A percentile compares a stretch with the other conserved stretches of the same genome.
Conservation (phyloP, 768 basidiomycete genomes). For the Psilocybe sp. region DNA sequence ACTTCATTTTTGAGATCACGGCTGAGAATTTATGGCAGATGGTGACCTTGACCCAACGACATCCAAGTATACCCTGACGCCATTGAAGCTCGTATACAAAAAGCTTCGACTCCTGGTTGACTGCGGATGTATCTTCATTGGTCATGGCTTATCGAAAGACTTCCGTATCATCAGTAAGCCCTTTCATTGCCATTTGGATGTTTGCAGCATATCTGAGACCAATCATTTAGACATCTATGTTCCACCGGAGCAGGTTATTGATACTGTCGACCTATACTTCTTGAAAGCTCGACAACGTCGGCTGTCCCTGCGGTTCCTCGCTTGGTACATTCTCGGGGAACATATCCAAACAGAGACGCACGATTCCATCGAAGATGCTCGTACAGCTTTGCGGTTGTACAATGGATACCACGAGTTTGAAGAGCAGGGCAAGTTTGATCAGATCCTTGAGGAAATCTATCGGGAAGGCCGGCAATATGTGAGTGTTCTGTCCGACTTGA, state of each 20-base stretch:
- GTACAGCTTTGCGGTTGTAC: constrained; percentile 81
- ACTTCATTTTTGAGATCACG: not conserved
- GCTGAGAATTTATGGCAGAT: constrained; percentile 43
- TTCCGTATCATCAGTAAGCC: constrained; percentile 95
- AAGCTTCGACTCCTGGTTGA: constrained; percentile 93
- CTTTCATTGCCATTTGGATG: not conserved
- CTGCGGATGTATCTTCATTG: constrained; percentile 93
- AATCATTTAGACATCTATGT: constrained; percentile 80
- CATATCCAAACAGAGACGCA: constrained; percentile 93
- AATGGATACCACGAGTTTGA: constrained; percentile 79
- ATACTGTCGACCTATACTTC: constrained; percentile 97
- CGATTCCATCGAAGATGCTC: constrained; percentile 98
- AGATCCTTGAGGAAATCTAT: constrained; percentile 84
- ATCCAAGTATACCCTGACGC: constrained; percentile 87
- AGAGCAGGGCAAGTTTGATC: constrained; percentile 74
- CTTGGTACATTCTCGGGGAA: constrained; percentile 90
- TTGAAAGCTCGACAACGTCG: constrained; percentile 77
- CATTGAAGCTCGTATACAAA: constrained; percentile 97
- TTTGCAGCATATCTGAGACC: not conserved
- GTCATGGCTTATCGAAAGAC: constrained; percentile 95
- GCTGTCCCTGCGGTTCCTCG: constrained; percentile 86
- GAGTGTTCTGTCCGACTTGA: constrained; percentile 20
- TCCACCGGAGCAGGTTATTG: constrained; percentile 92
- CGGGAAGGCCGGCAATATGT: constrained; percentile 75
- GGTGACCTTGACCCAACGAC: constrained; percentile 88